Evolutionary conservation across 129 eudicot genomes (phyloP).

Genomic region (Chrysanthemum lavandulifolium): DNA sequence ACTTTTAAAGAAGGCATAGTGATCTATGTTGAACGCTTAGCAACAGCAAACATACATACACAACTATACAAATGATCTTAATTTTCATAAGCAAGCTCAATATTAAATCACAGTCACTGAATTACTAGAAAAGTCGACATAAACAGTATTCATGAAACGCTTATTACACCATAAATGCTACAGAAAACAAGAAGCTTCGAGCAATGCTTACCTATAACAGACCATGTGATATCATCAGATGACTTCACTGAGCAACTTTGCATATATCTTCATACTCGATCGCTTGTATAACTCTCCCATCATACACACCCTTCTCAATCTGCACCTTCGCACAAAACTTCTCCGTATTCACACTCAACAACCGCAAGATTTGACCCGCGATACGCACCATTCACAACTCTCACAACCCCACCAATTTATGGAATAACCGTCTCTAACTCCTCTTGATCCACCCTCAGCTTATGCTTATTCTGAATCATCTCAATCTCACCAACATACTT

Average conservation of each 20-base stretch:
- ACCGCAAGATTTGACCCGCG: constrained; percentile 68
- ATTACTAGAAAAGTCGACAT: too few relatives aligned
- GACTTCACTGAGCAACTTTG: constrained; percentile 55
- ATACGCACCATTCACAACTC: constrained; percentile 87
- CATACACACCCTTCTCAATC: constrained; percentile 90
- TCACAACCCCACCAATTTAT: constrained; percentile 89
- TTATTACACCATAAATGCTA: too few relatives aligned
- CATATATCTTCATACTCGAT: constrained; percentile 92
- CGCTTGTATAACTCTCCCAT: constrained; percentile 80
- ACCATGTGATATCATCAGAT: constrained; percentile 8
- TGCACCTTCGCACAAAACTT: constrained; percentile 83
- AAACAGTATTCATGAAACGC: too few relatives aligned
- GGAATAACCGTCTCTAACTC: constrained; percentile 95
- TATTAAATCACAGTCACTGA: too few relatives aligned
- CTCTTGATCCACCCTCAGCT: constrained; percentile 87
- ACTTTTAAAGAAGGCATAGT: too few relatives aligned
- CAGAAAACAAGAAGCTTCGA: too few relatives aligned
- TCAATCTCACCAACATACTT: constrained; percentile 88
- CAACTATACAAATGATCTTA: too few relatives aligned
- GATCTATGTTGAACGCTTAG: too few relatives aligned
- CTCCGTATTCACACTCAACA: constrained; percentile 60
- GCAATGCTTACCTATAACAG: not conserved
- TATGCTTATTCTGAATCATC: constrained; percentile 83
- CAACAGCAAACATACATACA: too few relatives aligned
- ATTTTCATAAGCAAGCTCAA: too few relatives aligned